Percentiles rank a stretch among this genome's conserved stretches.
Conservation (phyloP, 1,284 basidiomycete genomes). For the Puccinia novopanici region DNA sequence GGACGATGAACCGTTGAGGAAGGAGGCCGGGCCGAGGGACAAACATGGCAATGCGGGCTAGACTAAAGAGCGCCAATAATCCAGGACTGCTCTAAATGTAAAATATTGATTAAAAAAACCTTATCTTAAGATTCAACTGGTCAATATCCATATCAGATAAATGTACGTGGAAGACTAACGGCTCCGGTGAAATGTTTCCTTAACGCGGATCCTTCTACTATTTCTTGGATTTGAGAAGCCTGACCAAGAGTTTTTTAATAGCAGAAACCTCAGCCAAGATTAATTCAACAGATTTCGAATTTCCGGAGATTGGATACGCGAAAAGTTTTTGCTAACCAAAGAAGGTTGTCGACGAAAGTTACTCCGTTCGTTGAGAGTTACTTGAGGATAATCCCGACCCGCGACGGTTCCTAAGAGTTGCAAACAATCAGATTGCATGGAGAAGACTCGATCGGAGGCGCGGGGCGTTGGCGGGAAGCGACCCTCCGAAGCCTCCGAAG, state of each 20-base stretch:
- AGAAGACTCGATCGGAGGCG: constrained; percentile 13
- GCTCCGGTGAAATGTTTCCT: constrained; percentile 12
- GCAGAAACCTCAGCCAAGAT: background rate
- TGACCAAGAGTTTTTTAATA: background rate
- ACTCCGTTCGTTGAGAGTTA: background rate
- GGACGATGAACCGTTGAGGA: constrained; percentile 41
- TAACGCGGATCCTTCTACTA: constrained; percentile 23
- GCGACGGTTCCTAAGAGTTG: constrained; percentile 19
- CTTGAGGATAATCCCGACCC: background rate
- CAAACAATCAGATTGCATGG: constrained; percentile 45
- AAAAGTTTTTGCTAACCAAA: constrained; percentile 14
- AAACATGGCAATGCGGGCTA: constrained; percentile 37
- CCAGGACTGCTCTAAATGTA: constrained; percentile 18
- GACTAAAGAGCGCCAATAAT: constrained; percentile 39
- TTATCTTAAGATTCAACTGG: background rate
- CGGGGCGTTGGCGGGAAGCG: too few relatives aligned
- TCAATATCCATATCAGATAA: too few relatives aligned
- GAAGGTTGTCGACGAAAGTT: constrained; percentile 1
- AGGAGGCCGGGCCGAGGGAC: constrained; percentile 37
- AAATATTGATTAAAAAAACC: background rate
- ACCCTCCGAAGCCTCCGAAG: constrained; percentile 11
- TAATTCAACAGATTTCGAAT: background rate
- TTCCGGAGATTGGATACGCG: background rate
- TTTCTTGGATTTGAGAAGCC: constrained; percentile 37
- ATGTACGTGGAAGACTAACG: background rate